Evolutionary conservation across 768 basidiomycete genomes (phyloP).

Genomic region (Lentinus brumalis): DNA sequence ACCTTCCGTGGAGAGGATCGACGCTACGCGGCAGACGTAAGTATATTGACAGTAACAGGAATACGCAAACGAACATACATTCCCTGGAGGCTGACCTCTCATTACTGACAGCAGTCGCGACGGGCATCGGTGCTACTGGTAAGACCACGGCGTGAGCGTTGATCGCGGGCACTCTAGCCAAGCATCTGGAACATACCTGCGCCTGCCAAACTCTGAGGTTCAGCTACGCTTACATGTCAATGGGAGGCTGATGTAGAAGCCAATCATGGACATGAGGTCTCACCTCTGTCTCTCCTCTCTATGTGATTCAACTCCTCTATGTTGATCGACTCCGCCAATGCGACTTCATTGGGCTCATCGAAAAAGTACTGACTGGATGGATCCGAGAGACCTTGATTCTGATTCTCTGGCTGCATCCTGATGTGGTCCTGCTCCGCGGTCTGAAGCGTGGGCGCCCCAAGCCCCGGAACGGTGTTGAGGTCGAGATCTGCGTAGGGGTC

Average conservation of each 20-base stretch:
- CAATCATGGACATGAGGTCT: background rate
- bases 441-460: conserved; percentile 18
- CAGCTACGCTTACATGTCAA: no score
- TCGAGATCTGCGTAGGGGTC: conserved; percentile 56
- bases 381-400: background rate
- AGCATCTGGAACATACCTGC: background rate
- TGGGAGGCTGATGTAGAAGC: no score
- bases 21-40: background rate
- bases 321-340: conserved; percentile 44
- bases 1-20: background rate
- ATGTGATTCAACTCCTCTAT: conserved; percentile 21
- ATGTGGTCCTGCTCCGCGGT: conserved; percentile 18
- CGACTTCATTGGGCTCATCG: conserved; percentile 28
- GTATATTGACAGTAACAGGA: background rate
- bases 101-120: no score
- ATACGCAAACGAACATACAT: background rate
- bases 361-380: conserved; percentile 24
- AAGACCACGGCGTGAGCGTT: no score
- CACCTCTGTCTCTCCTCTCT: conserved; percentile 34
- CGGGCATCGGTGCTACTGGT: no score
- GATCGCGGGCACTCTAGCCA: no score
- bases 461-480: conserved; percentile 42
- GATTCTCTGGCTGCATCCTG: background rate
- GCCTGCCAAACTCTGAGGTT: background rate
- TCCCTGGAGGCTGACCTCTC: no score